Evolutionary conservation across 2,329 filamentous ascomycete species (phyloP).

Genomic region (Scorias spongiosa): DNA sequence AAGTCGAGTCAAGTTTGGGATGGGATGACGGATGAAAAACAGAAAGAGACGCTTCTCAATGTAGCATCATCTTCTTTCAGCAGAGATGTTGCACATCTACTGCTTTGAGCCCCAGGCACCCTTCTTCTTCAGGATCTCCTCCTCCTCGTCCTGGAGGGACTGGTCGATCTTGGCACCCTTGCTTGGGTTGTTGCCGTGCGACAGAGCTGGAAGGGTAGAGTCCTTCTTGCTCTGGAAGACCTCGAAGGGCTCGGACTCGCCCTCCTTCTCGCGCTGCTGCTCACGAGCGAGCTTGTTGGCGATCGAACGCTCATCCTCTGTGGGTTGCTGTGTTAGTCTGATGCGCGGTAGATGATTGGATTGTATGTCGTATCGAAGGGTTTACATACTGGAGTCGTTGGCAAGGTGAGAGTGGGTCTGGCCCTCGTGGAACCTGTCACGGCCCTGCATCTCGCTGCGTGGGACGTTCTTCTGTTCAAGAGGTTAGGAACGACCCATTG

Average conservation of each 20-base stretch:
- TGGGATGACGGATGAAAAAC: too few relatives aligned
- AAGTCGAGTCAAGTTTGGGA: too few relatives aligned
- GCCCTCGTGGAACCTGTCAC: conserved; percentile 55
- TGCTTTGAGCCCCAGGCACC: conserved; percentile 25
- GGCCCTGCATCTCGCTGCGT: conserved; percentile 20
- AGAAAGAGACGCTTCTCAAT: too few relatives aligned
- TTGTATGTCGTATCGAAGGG: background rate
- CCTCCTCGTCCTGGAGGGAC: conserved; percentile 51
- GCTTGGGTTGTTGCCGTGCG: conserved; percentile 60
- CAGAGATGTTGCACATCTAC: background rate
- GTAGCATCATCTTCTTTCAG: too few relatives aligned
- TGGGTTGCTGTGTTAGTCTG: background rate
- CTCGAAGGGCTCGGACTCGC: conserved; percentile 26
- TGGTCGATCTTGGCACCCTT: conserved; percentile 59
- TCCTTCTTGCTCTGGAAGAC: conserved; percentile 37
- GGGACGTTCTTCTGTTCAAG: conserved; percentile 38
- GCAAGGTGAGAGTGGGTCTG: conserved; percentile 51
- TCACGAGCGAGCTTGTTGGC: conserved; percentile 56
- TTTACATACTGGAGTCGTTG: conserved; percentile 53
- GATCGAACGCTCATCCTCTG: conserved; percentile 57
- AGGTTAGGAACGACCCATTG: too few relatives aligned
- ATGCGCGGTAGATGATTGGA: background rate
- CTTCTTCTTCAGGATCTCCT: conserved; percentile 48
- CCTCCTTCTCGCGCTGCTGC: conserved; percentile 34
- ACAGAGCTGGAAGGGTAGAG: conserved; percentile 43